Base-by-base conservation (phyloP, 2,329 filamentous ascomycete genomes). In the Xylaria sp. region DNA sequence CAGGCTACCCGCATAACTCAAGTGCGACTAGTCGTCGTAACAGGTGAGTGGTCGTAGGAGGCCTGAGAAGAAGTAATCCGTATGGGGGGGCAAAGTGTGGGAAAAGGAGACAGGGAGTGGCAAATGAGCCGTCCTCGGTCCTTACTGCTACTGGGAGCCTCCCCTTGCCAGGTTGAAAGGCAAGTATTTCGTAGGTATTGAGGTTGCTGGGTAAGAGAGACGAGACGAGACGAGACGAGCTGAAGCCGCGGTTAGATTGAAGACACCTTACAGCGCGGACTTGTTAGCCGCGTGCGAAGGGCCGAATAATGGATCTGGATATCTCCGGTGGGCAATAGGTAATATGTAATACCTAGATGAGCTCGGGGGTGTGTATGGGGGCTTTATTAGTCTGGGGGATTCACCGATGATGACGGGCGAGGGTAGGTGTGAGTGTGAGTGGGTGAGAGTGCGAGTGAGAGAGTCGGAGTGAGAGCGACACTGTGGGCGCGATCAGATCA, bases 371-470 rank as follows among this genome's bases (percentile, higher is more conserved):
- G 47, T 30, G 37, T 34, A 51, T n/a, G 49, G 16, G 16, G 42
- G 3, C 10, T 55, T 59, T 52, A 55, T 54, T 52, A 54, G 56
- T 48, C 57, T 48, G 35, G 23, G 59, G 50, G 57, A 62, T 57
- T 60, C 60, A 64, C 57, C 57, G 57, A 62, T 64, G 62, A 62
- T 64, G 62, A 54, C 58, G 58, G 50, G 59, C 30, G 54, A 52
- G 49, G 50, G 58, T 55, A 56, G 54, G 58, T 58, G 48, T 56
- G 51, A 62, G 53, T 47, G 52, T 49, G 54, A 53, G 58, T 30
- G 5, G 50, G 58, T 30, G 5, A 4, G 23, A 30, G 23, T 30
- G 23, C 23, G 23, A 30, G 23, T 30, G 23, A 30, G 23, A 30
- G 23, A 30, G 23, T 30, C 23, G 5, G 23, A 30, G 23, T 30